A percentile compares a stretch with the other conserved stretches of the same genome.
Evolutionary conservation across 2,329 filamentous ascomycete species (phyloP).

Genomic region (Epichloe hybrida): DNA sequence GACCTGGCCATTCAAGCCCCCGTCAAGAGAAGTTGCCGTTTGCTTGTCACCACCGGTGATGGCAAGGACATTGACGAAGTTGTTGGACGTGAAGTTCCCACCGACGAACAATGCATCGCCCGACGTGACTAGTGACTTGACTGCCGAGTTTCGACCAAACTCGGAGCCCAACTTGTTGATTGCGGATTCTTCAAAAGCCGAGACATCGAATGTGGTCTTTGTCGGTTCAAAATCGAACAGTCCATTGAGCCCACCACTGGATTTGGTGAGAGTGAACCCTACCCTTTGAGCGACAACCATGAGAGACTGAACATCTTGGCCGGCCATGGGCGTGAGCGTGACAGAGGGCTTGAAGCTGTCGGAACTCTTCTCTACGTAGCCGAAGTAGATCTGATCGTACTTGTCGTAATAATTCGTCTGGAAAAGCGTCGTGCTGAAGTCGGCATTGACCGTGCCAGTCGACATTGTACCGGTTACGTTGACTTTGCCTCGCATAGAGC

Average conservation of each 20-base stretch:
- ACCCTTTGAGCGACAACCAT: constrained; percentile 84
- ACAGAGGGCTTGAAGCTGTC: constrained; percentile 66
- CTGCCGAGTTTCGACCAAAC: constrained; percentile 52
- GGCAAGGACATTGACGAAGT: constrained; percentile 63
- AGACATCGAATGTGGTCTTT: constrained; percentile 36
- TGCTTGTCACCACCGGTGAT: constrained; percentile 46
- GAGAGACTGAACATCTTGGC: constrained; percentile 47
- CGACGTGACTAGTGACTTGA: constrained; percentile 54
- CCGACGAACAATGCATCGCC: constrained; percentile 59
- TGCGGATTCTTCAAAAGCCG: constrained; percentile 54
- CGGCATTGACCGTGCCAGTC: constrained; percentile 27
- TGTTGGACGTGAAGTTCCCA: constrained; percentile 65
- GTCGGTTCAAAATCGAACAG: constrained; percentile 76
- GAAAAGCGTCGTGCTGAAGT: constrained; percentile 51
- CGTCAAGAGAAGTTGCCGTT: constrained; percentile 46
- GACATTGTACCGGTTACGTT: constrained; percentile 66
- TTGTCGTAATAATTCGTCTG: constrained; percentile 97
- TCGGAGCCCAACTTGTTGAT: constrained; percentile 64
- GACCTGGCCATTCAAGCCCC: constrained; percentile 73
- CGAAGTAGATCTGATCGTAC: constrained; percentile 84
- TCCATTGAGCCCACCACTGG: constrained; percentile 72
- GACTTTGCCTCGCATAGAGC: constrained; percentile 62
- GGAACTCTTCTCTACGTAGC: constrained; percentile 64
- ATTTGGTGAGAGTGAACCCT: constrained; percentile 59
- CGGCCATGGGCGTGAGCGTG: constrained; percentile 56